Percentiles rank a stretch among this genome's conserved stretches.
Conservation (phyloP, 495 filamentous ascomycete species). For the Penicillium coprophilum region DNA sequence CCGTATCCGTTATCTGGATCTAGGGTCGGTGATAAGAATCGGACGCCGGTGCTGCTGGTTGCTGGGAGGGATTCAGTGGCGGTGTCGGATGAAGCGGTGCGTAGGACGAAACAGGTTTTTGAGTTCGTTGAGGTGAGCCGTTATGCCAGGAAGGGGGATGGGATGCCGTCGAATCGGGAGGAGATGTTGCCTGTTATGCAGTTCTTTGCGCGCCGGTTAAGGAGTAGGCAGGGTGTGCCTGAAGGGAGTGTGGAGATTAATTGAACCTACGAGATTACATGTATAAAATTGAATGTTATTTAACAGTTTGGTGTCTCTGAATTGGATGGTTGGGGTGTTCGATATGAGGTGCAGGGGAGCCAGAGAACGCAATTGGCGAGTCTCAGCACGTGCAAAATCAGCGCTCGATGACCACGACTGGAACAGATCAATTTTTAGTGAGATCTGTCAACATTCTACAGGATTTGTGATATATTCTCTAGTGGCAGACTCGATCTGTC, state of each 20-base stretch:
- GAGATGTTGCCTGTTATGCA: conserved; percentile 93
- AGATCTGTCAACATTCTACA: background rate
- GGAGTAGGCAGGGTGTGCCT: conserved; percentile 61
- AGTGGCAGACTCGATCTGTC: background rate
- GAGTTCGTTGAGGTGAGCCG: conserved; percentile 67
- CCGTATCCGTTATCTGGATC: conserved; percentile 55
- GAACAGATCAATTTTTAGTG: background rate
- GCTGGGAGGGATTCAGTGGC: conserved; percentile 61
- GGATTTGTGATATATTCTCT: background rate
- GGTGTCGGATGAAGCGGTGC: conserved; percentile 63
- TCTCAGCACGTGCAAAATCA: background rate
- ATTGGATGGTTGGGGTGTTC: background rate
- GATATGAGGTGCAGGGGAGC: background rate
- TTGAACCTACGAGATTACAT: conserved; percentile 12
- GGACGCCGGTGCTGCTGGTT: conserved; percentile 71
- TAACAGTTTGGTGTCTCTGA: too few relatives aligned
- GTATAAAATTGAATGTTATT: background rate
- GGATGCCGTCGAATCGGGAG: conserved; percentile 78
- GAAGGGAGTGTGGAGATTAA: conserved; percentile 58
- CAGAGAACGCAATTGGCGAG: background rate
- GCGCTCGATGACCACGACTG: background rate
- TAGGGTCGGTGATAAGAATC: conserved; percentile 49
- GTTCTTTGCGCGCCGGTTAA: conserved; percentile 79
- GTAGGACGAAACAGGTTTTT: conserved; percentile 65
- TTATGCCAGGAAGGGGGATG: conserved; percentile 74